A percentile compares a stretch with the other conserved stretches of the same genome.
Evolutionary conservation across 306 rosid genomes (phyloP).

Genomic region (Cucumis hystrix): DNA sequence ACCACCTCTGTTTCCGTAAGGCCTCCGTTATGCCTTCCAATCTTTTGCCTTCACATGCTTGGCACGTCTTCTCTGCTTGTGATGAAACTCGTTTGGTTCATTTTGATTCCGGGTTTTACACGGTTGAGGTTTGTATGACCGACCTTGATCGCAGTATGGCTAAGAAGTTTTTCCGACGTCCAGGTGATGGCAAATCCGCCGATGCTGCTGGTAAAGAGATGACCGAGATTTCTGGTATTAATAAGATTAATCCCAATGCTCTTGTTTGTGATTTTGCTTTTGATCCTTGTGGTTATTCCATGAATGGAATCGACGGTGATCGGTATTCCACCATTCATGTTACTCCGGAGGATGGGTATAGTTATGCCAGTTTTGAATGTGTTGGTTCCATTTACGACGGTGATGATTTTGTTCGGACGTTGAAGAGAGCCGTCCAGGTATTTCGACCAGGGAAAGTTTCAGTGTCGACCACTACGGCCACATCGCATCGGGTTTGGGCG

Average conservation of each 20-base stretch:
- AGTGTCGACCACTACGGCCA: conserved; percentile 33
- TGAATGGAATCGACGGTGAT: conserved; percentile 76
- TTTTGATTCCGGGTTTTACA: conserved; percentile 17
- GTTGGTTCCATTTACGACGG: conserved; percentile 32
- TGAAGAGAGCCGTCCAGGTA: conserved; percentile 62
- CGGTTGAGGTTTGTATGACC: conserved; percentile 90
- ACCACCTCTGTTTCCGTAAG: conserved; percentile 37
- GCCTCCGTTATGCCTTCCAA: conserved; percentile 81
- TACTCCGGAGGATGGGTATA: conserved; percentile 89
- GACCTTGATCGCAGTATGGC: conserved; percentile 64
- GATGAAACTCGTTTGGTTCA: not conserved
- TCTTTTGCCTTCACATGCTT: conserved; percentile 40
- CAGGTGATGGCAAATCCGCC: conserved; percentile 42
- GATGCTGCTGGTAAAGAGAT: conserved; percentile 77
- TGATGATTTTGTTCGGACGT: conserved; percentile 28
- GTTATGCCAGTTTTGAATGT: conserved; percentile 90
- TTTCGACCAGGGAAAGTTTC: conserved; percentile 95
- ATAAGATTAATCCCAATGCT: conserved; percentile 46
- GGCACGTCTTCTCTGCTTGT: conserved; percentile 82
- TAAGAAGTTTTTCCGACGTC: conserved; percentile 43
- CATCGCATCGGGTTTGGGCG: conserved; percentile 37
- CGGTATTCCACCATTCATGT: conserved; percentile 94
- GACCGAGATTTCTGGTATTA: conserved; percentile 62
- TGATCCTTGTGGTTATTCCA: conserved; percentile 90
- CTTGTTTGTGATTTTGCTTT: conserved; percentile 77